phyloP scores from a whole-genome alignment of 495 filamentous ascomycete species.

The Massariosphaeria phaeospora region DNA sequence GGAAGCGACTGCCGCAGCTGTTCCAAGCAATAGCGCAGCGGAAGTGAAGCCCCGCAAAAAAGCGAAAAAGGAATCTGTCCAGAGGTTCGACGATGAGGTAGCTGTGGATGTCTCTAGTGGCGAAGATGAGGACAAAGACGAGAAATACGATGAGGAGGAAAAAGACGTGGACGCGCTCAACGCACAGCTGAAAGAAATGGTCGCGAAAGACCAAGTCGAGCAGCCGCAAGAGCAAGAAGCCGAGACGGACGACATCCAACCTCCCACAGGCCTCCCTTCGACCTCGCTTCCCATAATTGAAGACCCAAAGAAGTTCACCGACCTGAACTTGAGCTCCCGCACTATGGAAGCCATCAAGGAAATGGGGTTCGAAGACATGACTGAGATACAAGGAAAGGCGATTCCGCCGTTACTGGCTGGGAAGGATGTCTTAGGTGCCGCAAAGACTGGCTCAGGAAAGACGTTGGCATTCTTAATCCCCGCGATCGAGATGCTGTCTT shows the following conservation, averaged over 20 bases:
- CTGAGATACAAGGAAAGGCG: conserved; percentile 83
- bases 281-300: conserved; percentile 52
- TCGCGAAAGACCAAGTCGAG: conserved; percentile 14
- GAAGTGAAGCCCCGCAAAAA: conserved; percentile 35
- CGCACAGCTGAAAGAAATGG: conserved; percentile 34
- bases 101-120: neutral
- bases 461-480: conserved; percentile 93
- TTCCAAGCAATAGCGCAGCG: conserved; percentile 7
- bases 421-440: conserved; percentile 89
- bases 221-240: conserved; percentile 12
- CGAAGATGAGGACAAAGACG: conserved; percentile 3
- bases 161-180: too few species aligned
- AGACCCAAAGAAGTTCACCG: conserved; percentile 61
- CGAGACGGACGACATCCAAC: conserved; percentile 5
- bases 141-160: conserved; percentile 32
- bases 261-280: conserved; percentile 48
- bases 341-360: conserved; percentile 82
- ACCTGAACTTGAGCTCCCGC: conserved; percentile 79
- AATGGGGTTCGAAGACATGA: conserved; percentile 94
- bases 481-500: conserved; percentile 87
- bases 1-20: neutral
- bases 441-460: conserved; percentile 96
- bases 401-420: conserved; percentile 87
- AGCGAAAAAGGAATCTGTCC: conserved; percentile 34
- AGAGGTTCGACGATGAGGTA: conserved; percentile 12